phyloP scores from a whole-genome alignment of 169 alveolate genomes.

The Plasmodium sp. region DNA sequence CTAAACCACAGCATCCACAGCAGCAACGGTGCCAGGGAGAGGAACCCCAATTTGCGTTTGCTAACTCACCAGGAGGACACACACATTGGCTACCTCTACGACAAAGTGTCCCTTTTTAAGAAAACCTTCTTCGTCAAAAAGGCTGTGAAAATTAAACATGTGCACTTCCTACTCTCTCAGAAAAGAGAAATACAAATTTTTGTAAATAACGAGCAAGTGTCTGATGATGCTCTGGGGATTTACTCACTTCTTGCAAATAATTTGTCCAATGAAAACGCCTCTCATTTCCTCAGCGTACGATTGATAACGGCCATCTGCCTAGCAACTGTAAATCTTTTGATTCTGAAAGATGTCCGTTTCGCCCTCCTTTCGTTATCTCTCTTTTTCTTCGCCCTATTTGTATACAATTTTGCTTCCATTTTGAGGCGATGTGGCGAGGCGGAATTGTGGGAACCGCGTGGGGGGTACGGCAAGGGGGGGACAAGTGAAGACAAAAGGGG shows the following conservation, averaged over 20 bases:
- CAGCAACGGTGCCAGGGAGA: background rate
- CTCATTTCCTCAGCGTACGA: background rate
- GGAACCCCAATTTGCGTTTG: background rate
- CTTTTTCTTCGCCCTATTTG: slow-evolving; percentile 23
- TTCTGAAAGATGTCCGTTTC: background rate
- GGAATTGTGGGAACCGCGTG: background rate
- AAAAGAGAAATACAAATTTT: slow-evolving; percentile 10
- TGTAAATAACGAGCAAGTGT: slow-evolving; percentile 16
- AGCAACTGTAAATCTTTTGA: background rate
- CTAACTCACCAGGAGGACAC: background rate
- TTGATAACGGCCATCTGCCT: slow-evolving; percentile 1
- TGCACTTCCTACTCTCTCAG: slow-evolving; percentile 8
- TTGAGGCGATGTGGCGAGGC: background rate
- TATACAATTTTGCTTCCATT: slow-evolving; percentile 1
- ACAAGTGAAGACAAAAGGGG: background rate
- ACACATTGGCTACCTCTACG: slow-evolving; percentile 42
- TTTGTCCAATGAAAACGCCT: background rate
- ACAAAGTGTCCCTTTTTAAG: slow-evolving; percentile 36
- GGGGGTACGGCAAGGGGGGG: background rate
- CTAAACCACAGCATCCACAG: background rate
- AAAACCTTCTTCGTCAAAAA: slow-evolving; percentile 33
- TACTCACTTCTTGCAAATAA: slow-evolving; percentile 17
- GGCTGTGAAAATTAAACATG: slow-evolving; percentile 13
- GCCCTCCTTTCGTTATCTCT: slow-evolving; percentile 3
- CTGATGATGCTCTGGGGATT: background rate